Percentiles rank a stretch among this genome's conserved stretches.
These are phyloP conservation scores for Yamadazyma tumulicola DNA, from an alignment of 805 yeast species.

Conservation along the genomic window DNA sequence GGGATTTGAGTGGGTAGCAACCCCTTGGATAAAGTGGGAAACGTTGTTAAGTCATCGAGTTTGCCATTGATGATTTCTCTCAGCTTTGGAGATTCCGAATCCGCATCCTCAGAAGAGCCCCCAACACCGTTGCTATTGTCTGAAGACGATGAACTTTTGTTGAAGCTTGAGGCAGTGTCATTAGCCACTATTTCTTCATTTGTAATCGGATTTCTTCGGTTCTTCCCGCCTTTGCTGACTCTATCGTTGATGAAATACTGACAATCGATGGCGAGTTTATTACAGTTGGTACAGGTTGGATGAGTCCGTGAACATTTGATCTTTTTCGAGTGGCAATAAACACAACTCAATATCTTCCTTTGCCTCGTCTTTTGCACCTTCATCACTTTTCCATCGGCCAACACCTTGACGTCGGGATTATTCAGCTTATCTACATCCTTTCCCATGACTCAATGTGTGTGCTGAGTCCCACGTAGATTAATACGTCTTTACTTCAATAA, in stretches of 20 bases:
- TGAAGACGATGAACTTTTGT: conserved; percentile 2
- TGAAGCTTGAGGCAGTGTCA: not conserved
- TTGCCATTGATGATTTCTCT: not conserved
- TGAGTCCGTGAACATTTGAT: conserved; percentile 58
- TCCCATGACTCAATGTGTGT: too few relatives aligned
- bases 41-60: not conserved
- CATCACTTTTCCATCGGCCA: conserved; percentile 52
- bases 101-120: not conserved
- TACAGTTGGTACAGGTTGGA: conserved; percentile 57
- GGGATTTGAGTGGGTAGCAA: not conserved
- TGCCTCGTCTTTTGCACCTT: conserved; percentile 62
- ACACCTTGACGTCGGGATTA: conserved; percentile 14
- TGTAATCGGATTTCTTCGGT: conserved; percentile 4
- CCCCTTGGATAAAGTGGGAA: not conserved
- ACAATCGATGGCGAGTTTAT: conserved; percentile 45
- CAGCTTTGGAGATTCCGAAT: not conserved
- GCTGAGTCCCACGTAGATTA: too few relatives aligned
- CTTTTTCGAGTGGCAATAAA: conserved; percentile 58
- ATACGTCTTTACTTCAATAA: too few relatives aligned
- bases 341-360: conserved; percentile 53
- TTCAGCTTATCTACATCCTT: conserved; percentile 5
- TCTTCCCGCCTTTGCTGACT: conserved; percentile 44
- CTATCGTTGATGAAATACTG: conserved; percentile 57
- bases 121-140: too few relatives aligned
- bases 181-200: conserved; percentile 1